Evolutionary conservation across 2,329 filamentous ascomycete species (phyloP), one percentile per base, ranked within the genome.

Genomic region (Venturia aucupariae): DNA sequence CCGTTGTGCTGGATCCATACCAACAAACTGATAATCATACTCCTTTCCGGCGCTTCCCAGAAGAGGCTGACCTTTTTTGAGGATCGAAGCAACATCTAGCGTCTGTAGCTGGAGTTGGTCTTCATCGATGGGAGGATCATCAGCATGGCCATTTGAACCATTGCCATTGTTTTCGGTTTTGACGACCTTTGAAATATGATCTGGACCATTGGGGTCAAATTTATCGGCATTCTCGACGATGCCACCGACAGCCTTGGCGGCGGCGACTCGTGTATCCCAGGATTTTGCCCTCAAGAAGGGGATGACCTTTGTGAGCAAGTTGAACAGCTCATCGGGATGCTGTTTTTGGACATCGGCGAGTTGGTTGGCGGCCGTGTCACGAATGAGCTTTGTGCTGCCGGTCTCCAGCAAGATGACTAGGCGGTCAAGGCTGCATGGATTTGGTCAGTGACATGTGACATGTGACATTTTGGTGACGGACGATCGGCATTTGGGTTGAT

Each of bases 281-380:
- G 92, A 93, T 75, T 93, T 96, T 70, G 94, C 93, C 65, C 90
- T 86, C 38, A 99, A 82, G 75, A 97, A 99, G 0, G 94, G 93
- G n/a, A 99, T 87, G 39, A 99, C 92, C 66, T 93, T 84, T 38
- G 91, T 93, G 15, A 99, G 83, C 7, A 99, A 83, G 73, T 97
- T 97, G 78, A 97, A 97, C 1, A 99, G 81, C 75, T 99, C 95
- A 77, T 99, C 93, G 0, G 94, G 94, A 71, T 97, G 94, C 75
- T 94, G 90, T 75, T 97, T 97, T 77, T 99, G 95, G 76, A 96
- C 94, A 77, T 99, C 94, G 67, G 92, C 94, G 68, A 99, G 84
- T 78, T 99, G 94, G 73, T 95, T 92, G 67, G 96, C 94, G 67
- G 94, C 95, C 67, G 94, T 99, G 73, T 97, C 96, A 70, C 95